A percentile compares a stretch with the other conserved stretches of the same genome.
Conservation (phyloP, 1,284 basidiomycete species). For the Mycena citricolor region DNA sequence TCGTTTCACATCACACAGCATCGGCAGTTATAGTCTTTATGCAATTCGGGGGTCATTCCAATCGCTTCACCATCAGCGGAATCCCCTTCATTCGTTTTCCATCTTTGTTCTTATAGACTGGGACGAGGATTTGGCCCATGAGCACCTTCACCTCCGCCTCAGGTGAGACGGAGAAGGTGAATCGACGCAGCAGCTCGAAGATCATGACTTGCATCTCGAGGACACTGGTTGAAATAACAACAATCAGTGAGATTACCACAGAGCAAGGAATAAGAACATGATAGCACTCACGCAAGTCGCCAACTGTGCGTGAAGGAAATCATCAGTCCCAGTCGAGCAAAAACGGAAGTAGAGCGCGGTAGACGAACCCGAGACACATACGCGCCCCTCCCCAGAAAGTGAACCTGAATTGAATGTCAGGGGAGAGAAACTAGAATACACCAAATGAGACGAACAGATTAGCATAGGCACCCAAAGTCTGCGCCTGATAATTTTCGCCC, state of each 20-base stretch:
- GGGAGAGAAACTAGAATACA: neutral
- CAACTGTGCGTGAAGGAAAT: constrained; percentile 3
- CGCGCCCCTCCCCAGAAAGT: constrained; percentile 6
- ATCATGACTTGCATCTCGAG: constrained; percentile 10
- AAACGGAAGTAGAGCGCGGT: neutral
- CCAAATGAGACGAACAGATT: constrained; percentile 10
- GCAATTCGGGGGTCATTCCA: no score
- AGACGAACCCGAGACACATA: constrained; percentile 8
- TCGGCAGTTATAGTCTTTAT: no score
- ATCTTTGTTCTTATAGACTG: no score
- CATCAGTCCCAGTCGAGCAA: neutral
- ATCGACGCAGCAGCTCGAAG: constrained; percentile 5
- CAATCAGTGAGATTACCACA: neutral
- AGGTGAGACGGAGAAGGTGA: constrained; percentile 5
- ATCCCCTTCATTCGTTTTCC: no score
- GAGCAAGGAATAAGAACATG: no score
- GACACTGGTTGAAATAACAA: neutral
- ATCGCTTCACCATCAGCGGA: no score
- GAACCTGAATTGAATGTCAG: neutral
- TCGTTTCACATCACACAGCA: no score
- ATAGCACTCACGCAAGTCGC: constrained; percentile 6
- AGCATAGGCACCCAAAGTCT: constrained; percentile 9
- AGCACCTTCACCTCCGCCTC: no score
- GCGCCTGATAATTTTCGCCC: neutral
- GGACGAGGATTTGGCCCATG: no score